phyloP scores from a whole-genome alignment of 1,284 basidiomycete genomes.

The Trichosporon sp. region DNA sequence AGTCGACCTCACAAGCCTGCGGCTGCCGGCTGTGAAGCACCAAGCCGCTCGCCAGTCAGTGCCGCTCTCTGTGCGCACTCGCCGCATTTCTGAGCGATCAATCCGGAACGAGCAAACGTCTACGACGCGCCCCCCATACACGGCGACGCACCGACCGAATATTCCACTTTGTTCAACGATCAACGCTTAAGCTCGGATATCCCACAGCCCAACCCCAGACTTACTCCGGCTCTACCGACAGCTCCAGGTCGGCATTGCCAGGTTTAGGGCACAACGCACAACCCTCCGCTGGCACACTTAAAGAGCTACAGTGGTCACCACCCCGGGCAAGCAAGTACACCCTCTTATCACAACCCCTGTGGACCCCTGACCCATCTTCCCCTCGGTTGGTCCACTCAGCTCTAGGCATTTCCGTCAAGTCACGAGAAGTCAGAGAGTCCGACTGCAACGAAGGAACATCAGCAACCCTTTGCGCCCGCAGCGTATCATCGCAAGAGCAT shows the following conservation, averaged over 20 bases:
- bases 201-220: background rate
- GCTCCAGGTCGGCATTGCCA: background rate
- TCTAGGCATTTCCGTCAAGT: background rate
- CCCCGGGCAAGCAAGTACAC: background rate
- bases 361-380: background rate
- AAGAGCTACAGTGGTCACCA: background rate
- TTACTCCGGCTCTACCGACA: background rate
- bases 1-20: background rate
- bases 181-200: background rate
- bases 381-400: background rate
- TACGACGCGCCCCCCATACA: background rate
- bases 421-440: background rate
- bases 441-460: too few species aligned
- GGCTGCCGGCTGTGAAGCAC: background rate
- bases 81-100: background rate
- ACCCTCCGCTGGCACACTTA: background rate
- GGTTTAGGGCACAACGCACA: background rate
- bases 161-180: background rate
- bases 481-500: background rate
- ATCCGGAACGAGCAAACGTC: background rate
- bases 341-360: background rate
- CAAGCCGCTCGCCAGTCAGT: background rate
- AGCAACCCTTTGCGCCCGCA: too few species aligned
- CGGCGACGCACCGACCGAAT: background rate
- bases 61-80: background rate